These are phyloP conservation scores for Linnemannia zychae DNA, from an alignment of 192 early-diverging fungal genomes.

Conservation along the genomic window DNA sequence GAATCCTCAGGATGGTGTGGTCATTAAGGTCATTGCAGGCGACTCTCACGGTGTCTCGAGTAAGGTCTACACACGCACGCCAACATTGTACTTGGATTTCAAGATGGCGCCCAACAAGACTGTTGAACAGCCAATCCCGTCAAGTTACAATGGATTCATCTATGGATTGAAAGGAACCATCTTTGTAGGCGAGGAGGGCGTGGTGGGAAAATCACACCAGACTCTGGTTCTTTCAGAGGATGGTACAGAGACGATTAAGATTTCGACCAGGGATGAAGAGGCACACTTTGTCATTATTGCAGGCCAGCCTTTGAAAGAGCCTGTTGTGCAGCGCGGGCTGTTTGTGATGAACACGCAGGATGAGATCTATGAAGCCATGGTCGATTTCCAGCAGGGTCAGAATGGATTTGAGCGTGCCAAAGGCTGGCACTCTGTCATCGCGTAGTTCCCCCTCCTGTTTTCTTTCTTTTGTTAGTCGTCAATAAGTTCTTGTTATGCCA, in stretches of 20 bases:
- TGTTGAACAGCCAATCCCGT: conserved; percentile 34
- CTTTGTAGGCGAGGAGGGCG: conserved; percentile 26
- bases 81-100: conserved; percentile 50
- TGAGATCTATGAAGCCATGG: conserved; percentile 66
- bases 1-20: conserved; percentile 5
- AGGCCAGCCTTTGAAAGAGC: conserved; percentile 64
- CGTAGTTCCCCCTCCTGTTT: neutral
- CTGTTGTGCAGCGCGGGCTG: conserved; percentile 69
- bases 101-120: conserved; percentile 24
- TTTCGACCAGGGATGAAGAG: conserved; percentile 33
- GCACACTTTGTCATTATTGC: conserved; percentile 50
- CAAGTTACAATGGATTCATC: conserved; percentile 41
- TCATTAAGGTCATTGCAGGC: conserved; percentile 49
- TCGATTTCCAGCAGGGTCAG: conserved; percentile 68
- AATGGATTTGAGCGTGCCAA: conserved; percentile 77
- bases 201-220: conserved; percentile 14
- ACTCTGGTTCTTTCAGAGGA: conserved; percentile 36
- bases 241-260: conserved; percentile 28
- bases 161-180: conserved; percentile 33
- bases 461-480: neutral
- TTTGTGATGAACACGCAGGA: conserved; percentile 75
- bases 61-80: conserved; percentile 24
- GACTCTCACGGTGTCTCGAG: conserved; percentile 30
- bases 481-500: neutral
- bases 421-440: conserved; percentile 54